Base-by-base conservation (phyloP, 176 grass and related monocot genomes). In the Musa schizocarpa region DNA sequence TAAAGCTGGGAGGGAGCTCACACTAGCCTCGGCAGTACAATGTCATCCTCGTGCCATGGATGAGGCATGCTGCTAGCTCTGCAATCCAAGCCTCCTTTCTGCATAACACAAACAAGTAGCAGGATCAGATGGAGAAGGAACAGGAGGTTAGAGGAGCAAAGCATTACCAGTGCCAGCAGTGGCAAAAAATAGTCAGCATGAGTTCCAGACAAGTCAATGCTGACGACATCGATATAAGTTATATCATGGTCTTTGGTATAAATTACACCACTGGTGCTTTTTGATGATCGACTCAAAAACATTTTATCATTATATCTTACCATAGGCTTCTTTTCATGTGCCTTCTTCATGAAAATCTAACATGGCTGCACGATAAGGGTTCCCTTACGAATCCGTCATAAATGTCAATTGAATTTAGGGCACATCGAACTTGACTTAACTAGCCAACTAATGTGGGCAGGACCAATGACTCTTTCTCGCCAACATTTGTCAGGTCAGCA, bases 1-100 rank as follows among this genome's bases (percentile, higher is more conserved):
- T 54, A 85, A 80, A 77, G 80, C 63, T 74, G 54, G 81, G 85
- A 80, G 54, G 81, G 85, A 80, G 83, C 71, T 77, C 78, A 67
- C 76, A 81, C 87, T 81, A 81, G 83, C 93, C 84, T 87, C 87
- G 77, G 93, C 89, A 88, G 89, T 92, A 92, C 89, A 96, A 75
- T 76, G 65, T 90, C 88, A 83, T 88, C 80, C 72, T 79, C 80
- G 58, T 61, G 79, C 83, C 89, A 82, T 84, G 53, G 86, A 92
- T 34, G 85, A 85, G 78, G 81, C 83, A 78, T 0, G 24, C 24
- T 86, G 87, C 13, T 80, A 79, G 34, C 81, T 74, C 63, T 92
- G 87, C 81, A 89, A 87, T 73, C 85, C 87, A 80, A 90, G 85
- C 79, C 93, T 92, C 87, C 89, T 88, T 85, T 24, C 24, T 24